These are phyloP conservation scores for Pluteus cervinus DNA, from an alignment of 768 basidiomycete genomes.

Conservation along the genomic window DNA sequence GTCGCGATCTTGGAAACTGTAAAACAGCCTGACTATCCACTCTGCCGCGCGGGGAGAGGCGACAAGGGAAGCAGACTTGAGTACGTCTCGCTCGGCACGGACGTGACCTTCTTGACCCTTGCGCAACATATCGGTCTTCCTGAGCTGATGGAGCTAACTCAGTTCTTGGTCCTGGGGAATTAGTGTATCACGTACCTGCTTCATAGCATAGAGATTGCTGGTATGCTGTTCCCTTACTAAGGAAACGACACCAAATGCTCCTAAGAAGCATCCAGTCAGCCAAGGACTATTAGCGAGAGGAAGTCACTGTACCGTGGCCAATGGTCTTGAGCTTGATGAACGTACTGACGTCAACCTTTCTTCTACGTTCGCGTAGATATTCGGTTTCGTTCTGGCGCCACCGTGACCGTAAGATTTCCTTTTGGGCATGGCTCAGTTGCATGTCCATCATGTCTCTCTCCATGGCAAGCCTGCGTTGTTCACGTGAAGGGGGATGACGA, in stretches of 20 bases:
- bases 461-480: constrained; percentile 80
- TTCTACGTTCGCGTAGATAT: constrained; percentile 78
- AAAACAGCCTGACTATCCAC: constrained; percentile 92
- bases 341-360: constrained; percentile 76
- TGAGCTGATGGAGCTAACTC: constrained; percentile 42
- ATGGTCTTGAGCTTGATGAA: constrained; percentile 92
- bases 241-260: constrained; percentile 94
- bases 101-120: constrained; percentile 98
- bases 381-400: constrained; percentile 89
- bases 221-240: constrained; percentile 80
- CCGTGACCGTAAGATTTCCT: constrained; percentile 61
- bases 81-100: constrained; percentile 89
- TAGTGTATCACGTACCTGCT: constrained; percentile 56
- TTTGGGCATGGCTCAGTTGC: constrained; percentile 63
- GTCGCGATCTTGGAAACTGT: constrained; percentile 94
- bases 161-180: constrained; percentile 13
- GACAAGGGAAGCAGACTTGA: constrained; percentile 84
- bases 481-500: constrained; percentile 79
- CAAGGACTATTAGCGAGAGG: constrained; percentile 13
- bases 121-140: constrained; percentile 89
- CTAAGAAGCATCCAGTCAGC: constrained; percentile 31
- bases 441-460: constrained; percentile 81
- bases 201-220: constrained; percentile 90
- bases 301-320: constrained; percentile 83
- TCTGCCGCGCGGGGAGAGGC: constrained; percentile 70